These are phyloP conservation scores for Metschnikowia santaceciliae DNA, from an alignment of 805 yeast genomes.

Conservation along the genomic window DNA sequence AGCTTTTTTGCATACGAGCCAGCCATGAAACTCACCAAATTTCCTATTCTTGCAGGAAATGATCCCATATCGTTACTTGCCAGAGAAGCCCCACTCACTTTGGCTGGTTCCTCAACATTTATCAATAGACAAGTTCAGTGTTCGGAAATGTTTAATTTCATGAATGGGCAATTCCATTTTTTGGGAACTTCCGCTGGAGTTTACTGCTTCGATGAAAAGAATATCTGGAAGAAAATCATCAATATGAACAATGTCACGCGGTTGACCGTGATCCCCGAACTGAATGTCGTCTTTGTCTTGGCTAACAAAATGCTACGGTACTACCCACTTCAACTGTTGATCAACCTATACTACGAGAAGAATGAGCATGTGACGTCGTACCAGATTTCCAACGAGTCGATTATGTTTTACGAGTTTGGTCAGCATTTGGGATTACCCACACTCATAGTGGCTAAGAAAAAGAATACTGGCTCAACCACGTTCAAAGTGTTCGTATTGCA, in stretches of 20 bases:
- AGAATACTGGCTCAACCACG: slow-evolving; percentile 40
- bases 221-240: slow-evolving; percentile 58
- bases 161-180: slow-evolving; percentile 44
- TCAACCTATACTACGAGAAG: slow-evolving; percentile 52
- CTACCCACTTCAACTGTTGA: slow-evolving; percentile 58
- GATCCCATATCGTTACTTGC: slow-evolving; percentile 44
- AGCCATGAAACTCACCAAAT: slow-evolving; percentile 43
- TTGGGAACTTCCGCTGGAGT: slow-evolving; percentile 66
- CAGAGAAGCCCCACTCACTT: not conserved
- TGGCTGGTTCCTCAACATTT: not conserved
- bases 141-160: slow-evolving; percentile 43
- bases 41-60: slow-evolving; percentile 50
- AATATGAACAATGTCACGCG: slow-evolving; percentile 51
- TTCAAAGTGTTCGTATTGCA: slow-evolving; percentile 59
- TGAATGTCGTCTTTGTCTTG: slow-evolving; percentile 54
- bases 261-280: slow-evolving; percentile 55
- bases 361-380: slow-evolving; percentile 43
- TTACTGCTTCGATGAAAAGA: slow-evolving; percentile 44
- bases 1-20: slow-evolving; percentile 63
- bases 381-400: slow-evolving; percentile 46
- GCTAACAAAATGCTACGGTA: slow-evolving; percentile 58
- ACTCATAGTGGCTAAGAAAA: slow-evolving; percentile 55
- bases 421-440: slow-evolving; percentile 58
- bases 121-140: slow-evolving; percentile 40
- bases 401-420: slow-evolving; percentile 61